Evolutionary conservation across 257 asterid genomes (phyloP).

Genomic region (Rubia yunnanensis): DNA sequence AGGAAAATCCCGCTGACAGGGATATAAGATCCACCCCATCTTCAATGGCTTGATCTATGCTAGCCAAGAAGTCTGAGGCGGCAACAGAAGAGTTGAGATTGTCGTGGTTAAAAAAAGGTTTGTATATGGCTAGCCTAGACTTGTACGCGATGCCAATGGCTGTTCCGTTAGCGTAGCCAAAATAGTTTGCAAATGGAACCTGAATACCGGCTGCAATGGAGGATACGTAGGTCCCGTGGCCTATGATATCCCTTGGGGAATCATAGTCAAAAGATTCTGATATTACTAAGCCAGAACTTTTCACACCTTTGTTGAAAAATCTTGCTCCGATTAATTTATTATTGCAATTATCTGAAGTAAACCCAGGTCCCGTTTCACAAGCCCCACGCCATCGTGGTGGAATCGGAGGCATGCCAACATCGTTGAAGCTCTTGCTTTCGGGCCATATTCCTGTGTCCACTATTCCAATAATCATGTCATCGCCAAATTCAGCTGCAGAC

Average conservation of each 20-base stretch:
- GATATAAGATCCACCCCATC: conserved; percentile 17
- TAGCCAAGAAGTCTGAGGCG: conserved; percentile 6
- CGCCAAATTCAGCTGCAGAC: conserved; percentile 1
- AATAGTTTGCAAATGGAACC: conserved; percentile 5
- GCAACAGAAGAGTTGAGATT: too few relatives aligned
- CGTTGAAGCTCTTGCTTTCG: conserved; percentile 10
- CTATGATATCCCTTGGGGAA: conserved; percentile 10
- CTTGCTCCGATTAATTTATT: conserved; percentile 14
- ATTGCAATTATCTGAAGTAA: conserved; percentile 13
- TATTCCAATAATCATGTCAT: conserved; percentile 14
- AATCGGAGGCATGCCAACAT: conserved; percentile 10
- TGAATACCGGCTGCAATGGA: conserved; percentile 9
- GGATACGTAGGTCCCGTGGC: conserved; percentile 16
- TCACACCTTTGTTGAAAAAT: conserved; percentile 4
- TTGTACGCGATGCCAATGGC: conserved; percentile 17
- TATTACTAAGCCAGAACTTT: conserved; percentile 3
- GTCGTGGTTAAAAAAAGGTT: background rate
- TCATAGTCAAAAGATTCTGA: conserved; percentile 9
- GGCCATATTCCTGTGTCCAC: too few relatives aligned
- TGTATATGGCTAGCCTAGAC: conserved; percentile 13
- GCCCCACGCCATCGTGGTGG: conserved; percentile 10
- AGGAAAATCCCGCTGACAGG: conserved; percentile 11
- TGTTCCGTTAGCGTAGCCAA: conserved; percentile 15
- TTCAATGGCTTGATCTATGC: conserved; percentile 19
- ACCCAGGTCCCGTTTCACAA: conserved; percentile 12